Conservation (phyloP, 257 asterid species). For the Solanum gracilifrons region DNA sequence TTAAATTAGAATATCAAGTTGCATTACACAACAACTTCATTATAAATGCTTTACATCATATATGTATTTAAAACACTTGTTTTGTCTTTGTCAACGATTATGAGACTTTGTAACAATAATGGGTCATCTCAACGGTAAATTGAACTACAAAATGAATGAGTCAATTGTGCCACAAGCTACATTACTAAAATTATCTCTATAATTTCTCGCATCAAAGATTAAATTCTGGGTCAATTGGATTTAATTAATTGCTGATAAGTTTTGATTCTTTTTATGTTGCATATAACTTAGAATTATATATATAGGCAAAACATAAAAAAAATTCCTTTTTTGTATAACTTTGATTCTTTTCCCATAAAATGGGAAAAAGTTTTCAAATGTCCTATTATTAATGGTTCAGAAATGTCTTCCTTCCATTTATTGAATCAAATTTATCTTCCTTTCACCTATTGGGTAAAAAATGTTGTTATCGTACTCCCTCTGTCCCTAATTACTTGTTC, state of each 20-base stretch:
- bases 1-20: not conserved
- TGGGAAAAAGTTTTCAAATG: too few relatives aligned
- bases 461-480: too few relatives aligned
- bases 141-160: not conserved
- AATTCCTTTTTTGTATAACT: not conserved
- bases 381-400: too few relatives aligned
- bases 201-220: not conserved
- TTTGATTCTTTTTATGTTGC: not conserved
- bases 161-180: not conserved
- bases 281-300: not conserved
- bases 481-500: too few relatives aligned
- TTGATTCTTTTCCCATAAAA: not conserved
- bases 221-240: not conserved
- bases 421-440: too few relatives aligned
- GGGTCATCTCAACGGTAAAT: not conserved
- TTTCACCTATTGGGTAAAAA: too few relatives aligned
- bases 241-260: not conserved
- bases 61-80: not conserved
- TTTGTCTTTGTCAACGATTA: not conserved
- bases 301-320: not conserved
- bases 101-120: not conserved
- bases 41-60: not conserved
- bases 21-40: not conserved
- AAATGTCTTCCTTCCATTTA: too few relatives aligned
- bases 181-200: not conserved